Conservation (phyloP, 2,329 filamentous ascomycete species). For the Incumbomyces delicatus region DNA sequence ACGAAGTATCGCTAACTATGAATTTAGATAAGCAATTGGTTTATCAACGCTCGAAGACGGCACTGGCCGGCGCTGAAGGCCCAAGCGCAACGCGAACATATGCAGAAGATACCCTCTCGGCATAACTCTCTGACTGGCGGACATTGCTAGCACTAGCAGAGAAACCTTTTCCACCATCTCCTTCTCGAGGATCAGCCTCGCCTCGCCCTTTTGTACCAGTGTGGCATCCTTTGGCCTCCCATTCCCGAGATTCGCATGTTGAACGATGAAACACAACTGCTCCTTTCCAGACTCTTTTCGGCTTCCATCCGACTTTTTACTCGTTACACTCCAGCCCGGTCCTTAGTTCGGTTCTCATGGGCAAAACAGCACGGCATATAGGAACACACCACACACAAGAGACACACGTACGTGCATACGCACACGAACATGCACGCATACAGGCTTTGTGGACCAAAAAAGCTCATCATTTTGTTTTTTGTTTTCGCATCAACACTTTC, state of each 20-base stretch:
- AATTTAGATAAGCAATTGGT: conserved; percentile 43
- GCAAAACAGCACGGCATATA: no score
- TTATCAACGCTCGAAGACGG: conserved; percentile 41
- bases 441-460: no score
- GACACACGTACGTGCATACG: no score
- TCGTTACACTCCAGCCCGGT: no score
- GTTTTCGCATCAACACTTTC: not conserved
- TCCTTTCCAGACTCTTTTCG: no score
- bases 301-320: no score
- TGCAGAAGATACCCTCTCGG: not conserved
- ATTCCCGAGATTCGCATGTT: not conserved
- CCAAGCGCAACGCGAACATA: not conserved
- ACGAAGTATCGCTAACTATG: not conserved
- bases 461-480: not conserved
- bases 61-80: conserved; percentile 33
- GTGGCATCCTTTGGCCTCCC: not conserved
- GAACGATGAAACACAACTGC: no score
- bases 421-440: not conserved
- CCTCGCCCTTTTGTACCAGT: not conserved
- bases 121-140: not conserved
- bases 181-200: not conserved
- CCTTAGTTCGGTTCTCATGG: no score
- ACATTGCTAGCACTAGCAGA: not conserved
- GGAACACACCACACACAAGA: no score
- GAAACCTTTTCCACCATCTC: not conserved